These are phyloP conservation scores for Rutstroemia sydowiana DNA, from an alignment of 2,329 filamentous ascomycete species.

Conservation along the genomic window DNA sequence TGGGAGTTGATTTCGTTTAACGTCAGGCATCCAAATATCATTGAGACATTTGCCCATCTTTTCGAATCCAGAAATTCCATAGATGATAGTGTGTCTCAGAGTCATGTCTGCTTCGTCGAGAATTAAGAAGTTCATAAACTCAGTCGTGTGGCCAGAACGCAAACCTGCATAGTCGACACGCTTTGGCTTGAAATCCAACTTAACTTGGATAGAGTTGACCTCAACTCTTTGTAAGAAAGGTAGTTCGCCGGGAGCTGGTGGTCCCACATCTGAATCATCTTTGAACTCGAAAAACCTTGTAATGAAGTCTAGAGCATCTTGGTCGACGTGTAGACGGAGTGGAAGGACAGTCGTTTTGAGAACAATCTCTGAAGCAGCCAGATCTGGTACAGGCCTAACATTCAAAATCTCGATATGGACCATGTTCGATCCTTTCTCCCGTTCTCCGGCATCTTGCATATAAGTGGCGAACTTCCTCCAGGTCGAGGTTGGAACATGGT, in stretches of 20 bases:
- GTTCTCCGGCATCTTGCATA: constrained; percentile 76
- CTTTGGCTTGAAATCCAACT: constrained; percentile 95
- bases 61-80: constrained; percentile 86
- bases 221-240: constrained; percentile 89
- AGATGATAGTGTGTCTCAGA: constrained; percentile 82
- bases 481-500: constrained; percentile 88
- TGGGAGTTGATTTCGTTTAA: constrained; percentile 81
- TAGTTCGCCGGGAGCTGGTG: constrained; percentile 58
- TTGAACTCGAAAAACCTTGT: constrained; percentile 98
- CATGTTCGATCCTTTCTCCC: constrained; percentile 84
- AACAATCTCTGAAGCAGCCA: constrained; percentile 85
- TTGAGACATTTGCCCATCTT: constrained; percentile 84
- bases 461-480: constrained; percentile 99
- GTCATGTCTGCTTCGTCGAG: constrained; percentile 83
- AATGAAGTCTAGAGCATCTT: constrained; percentile 95
- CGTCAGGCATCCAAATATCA: constrained; percentile 93
- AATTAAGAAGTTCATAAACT: constrained; percentile 98
- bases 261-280: constrained; percentile 55
- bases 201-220: constrained; percentile 74
- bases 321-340: constrained; percentile 86
- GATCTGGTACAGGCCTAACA: constrained; percentile 74
- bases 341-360: constrained; percentile 74
- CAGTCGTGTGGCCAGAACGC: constrained; percentile 85
- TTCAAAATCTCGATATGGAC: constrained; percentile 81
- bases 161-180: constrained; percentile 92